These are phyloP conservation scores for Sporobolus alterniflorus DNA, from an alignment of 202 grass and related monocot genomes.

Conservation along the genomic window DNA sequence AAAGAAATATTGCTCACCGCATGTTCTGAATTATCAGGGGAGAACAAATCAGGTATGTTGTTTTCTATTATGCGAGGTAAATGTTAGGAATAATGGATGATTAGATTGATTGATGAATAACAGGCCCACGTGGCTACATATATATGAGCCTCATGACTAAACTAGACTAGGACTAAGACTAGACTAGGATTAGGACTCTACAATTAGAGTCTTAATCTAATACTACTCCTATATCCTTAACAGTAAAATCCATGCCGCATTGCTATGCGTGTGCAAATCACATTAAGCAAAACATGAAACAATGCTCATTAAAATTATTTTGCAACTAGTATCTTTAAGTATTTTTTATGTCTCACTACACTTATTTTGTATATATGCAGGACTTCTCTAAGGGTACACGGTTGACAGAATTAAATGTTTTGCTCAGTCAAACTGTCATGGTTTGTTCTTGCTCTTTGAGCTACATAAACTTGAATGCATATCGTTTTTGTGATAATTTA, in stretches of 20 bases:
- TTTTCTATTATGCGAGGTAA: background rate
- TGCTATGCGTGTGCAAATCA: constrained; percentile 8
- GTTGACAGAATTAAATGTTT: constrained; percentile 86
- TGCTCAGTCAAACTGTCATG: constrained; percentile 94
- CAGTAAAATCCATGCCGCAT: background rate
- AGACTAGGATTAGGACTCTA: too few relatives aligned
- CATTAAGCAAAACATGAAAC: constrained; percentile 20
- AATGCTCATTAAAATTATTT: constrained; percentile 20
- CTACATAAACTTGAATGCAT: constrained; percentile 28
- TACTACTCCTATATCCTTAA: too few relatives aligned
- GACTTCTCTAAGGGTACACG: constrained; percentile 88
- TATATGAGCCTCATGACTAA: too few relatives aligned
- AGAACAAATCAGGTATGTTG: constrained; percentile 62
- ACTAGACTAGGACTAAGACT: too few relatives aligned
- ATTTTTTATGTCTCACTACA: constrained; percentile 13
- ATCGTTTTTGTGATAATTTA: constrained; percentile 5
- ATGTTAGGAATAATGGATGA: too few relatives aligned
- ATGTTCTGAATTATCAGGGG: constrained; percentile 54
- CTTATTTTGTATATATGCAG: constrained; percentile 54
- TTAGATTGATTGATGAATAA: too few relatives aligned
- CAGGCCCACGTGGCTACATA: too few relatives aligned
- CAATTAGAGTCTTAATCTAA: too few relatives aligned
- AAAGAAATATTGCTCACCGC: constrained; percentile 80
- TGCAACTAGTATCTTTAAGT: constrained; percentile 16
- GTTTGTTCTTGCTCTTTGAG: constrained; percentile 60